Evolutionary conservation across 306 rosid species (phyloP).

Genomic region (Trifolium repens): DNA sequence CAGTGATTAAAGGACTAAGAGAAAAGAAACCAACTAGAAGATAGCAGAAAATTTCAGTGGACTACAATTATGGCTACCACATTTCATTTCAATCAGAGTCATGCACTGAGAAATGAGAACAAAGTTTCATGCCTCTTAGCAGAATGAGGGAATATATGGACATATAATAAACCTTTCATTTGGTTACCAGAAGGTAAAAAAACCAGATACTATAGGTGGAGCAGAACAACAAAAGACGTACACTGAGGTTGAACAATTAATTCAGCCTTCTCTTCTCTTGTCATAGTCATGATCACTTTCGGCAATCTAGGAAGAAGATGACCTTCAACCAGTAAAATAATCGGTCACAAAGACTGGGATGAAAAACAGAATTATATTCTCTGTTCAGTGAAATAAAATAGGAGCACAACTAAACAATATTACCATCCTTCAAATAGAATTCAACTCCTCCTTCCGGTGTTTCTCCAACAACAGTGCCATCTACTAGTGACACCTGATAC

Average conservation of each 20-base stretch:
- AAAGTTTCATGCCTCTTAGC: conserved; percentile 6
- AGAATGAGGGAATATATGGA: conserved; percentile 7
- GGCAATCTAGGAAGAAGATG: conserved; percentile 58
- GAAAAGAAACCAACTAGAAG: conserved; percentile 7
- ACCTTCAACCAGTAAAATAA: conserved; percentile 50
- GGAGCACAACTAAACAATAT: conserved; percentile 11
- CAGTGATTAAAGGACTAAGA: conserved; percentile 23
- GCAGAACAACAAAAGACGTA: conserved; percentile 47
- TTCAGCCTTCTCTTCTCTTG: conserved; percentile 68
- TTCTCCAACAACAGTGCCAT: conserved; percentile 64
- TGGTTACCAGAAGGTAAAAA: conserved; percentile 5
- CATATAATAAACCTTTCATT: conserved; percentile 12
- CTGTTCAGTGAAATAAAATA: background rate
- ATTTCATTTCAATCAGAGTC: conserved; percentile 16
- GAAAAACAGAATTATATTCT: conserved; percentile 18
- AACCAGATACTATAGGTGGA: conserved; percentile 23
- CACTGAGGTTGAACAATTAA: conserved; percentile 74
- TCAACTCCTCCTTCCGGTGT: conserved; percentile 63
- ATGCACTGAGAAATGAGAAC: conserved; percentile 10
- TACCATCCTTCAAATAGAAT: conserved; percentile 72
- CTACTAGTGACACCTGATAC: conserved; percentile 55
- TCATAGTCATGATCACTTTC: conserved; percentile 67
- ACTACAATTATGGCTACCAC: background rate
- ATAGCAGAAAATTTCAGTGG: conserved; percentile 21
- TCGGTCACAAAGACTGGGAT: conserved; percentile 21